Evolutionary conservation across 495 filamentous ascomycete genomes (phyloP).

Genomic region (Daldinia decipiens): DNA sequence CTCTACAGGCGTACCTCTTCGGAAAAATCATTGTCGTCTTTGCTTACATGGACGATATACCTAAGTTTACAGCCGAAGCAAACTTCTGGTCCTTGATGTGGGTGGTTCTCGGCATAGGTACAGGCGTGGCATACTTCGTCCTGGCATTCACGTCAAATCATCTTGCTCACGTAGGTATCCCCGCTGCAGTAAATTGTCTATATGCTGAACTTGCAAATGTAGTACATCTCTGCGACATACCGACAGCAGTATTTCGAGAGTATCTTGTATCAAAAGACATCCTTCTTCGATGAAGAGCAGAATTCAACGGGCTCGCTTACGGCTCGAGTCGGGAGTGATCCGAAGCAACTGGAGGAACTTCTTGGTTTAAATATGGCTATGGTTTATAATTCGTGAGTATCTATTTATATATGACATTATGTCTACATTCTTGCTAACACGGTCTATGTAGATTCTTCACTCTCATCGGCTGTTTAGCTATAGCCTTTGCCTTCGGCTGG

Average conservation of each 20-base stretch:
- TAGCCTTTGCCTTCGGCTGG: constrained; percentile 68
- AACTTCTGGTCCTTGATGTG: constrained; percentile 63
- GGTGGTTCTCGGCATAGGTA: constrained; percentile 54
- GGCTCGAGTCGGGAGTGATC: constrained; percentile 65
- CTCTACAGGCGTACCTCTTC: constrained; percentile 59
- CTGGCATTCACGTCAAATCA: constrained; percentile 48
- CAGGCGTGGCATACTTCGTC: constrained; percentile 55
- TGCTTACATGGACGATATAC: constrained; percentile 33
- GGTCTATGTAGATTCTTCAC: constrained; percentile 51
- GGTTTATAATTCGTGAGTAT: constrained; percentile 56
- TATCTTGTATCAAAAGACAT: constrained; percentile 65
- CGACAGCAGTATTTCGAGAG: constrained; percentile 68
- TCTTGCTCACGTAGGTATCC: constrained; percentile 49
- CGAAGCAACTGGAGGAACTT: constrained; percentile 70
- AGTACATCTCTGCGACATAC: constrained; percentile 59
- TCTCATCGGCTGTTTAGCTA: constrained; percentile 58
- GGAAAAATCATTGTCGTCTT: constrained; percentile 57
- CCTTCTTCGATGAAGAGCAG: constrained; percentile 71
- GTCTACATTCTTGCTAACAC: constrained; percentile 2
- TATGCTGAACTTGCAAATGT: constrained; percentile 39
- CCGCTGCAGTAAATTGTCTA: background rate
- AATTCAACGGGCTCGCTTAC: constrained; percentile 72
- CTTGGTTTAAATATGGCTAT: constrained; percentile 66
- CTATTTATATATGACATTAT: no score
- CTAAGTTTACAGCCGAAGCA: constrained; percentile 45